Percentiles rank a stretch among this genome's conserved stretches.
Conservation (phyloP, 139 green algal genomes). For the Ettlia oleoabundans region DNA sequence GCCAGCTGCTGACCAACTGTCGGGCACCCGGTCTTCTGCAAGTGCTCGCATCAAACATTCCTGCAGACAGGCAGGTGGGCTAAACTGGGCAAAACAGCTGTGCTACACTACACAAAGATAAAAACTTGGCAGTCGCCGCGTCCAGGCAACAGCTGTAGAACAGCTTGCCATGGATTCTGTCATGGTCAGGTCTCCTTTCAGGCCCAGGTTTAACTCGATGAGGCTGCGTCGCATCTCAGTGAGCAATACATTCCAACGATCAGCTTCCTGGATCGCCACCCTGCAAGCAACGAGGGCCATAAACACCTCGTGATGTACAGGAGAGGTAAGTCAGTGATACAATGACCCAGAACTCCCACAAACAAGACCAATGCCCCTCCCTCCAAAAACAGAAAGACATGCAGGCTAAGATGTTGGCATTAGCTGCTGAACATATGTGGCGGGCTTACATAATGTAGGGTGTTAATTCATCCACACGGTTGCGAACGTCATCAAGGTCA, state of each 20-base stretch:
- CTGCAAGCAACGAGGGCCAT: conserved; percentile 46
- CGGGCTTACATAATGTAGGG: conserved; percentile 82
- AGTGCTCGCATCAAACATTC: conserved; percentile 30
- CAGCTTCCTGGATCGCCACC: conserved; percentile 87
- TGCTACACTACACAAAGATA: too few relatives aligned
- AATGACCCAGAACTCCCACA: neutral
- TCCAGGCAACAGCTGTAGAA: neutral
- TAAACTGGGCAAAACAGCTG: too few relatives aligned
- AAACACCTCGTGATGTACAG: neutral
- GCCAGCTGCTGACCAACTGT: conserved; percentile 76
- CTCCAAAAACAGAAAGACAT: neutral
- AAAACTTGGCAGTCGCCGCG: too few relatives aligned
- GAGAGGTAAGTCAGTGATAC: neutral
- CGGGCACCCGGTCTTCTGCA: conserved; percentile 44
- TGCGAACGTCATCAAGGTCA: conserved; percentile 88
- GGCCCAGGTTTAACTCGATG: conserved; percentile 90
- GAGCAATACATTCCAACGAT: conserved; percentile 91
- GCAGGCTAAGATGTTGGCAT: neutral
- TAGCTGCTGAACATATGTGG: neutral
- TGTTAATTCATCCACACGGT: conserved; percentile 77
- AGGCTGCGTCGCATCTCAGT: conserved; percentile 81
- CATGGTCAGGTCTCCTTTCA: conserved; percentile 94
- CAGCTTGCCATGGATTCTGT: conserved; percentile 76
- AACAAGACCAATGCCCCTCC: neutral
- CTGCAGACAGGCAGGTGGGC: too few relatives aligned